Base-by-base conservation (phyloP, 345 rosid genomes). In the Sonneratia alba region DNA sequence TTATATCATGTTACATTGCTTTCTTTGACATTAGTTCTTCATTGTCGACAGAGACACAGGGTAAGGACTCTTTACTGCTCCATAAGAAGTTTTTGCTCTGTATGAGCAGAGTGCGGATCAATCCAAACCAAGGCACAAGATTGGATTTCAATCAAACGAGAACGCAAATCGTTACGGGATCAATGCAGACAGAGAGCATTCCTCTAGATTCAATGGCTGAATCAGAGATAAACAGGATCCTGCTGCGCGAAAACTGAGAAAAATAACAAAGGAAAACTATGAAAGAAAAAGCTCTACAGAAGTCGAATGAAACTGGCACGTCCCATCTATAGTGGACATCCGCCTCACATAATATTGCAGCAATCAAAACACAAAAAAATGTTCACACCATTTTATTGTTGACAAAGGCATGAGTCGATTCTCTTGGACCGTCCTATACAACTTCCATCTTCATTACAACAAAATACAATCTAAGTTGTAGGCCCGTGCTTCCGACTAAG, bases 401-500 rank as follows among this genome's bases (percentile, higher is more conserved):
- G 61, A 78, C 43, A 68, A 13, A 76, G 75, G 19, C 59, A 53
- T 80, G 68, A 42, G 74, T 74, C 76, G 71, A 73, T 76, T 72
- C 77, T 72, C 79, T 84, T 83, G 78, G 81, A 27, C 66, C 66
- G 37, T 77, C 79, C 85, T 88, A 82, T 88, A 85, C 90, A 88
- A 80, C 83, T 74, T 79, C 53, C 79, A 79, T 82, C 87, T 81
- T 79, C 81, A 43, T 75, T 75, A 49, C 16, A 7, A 36, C 73
- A 79, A 71, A 78, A 57, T 82, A 78, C 83, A 79, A 70, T 75
- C 89, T 83, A 85, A 66, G 66, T 36, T 43, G 73, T 68, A 67
- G 72, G 79, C 83, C 73, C 45, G 36, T 78, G 78, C 78, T 70
- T 82, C 72, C 22, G 68, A 82, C 72, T 72, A 67, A 67, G 68